Evolutionary conservation across 1,284 basidiomycete species (phyloP).

Genomic region (Puccinia hordei): DNA sequence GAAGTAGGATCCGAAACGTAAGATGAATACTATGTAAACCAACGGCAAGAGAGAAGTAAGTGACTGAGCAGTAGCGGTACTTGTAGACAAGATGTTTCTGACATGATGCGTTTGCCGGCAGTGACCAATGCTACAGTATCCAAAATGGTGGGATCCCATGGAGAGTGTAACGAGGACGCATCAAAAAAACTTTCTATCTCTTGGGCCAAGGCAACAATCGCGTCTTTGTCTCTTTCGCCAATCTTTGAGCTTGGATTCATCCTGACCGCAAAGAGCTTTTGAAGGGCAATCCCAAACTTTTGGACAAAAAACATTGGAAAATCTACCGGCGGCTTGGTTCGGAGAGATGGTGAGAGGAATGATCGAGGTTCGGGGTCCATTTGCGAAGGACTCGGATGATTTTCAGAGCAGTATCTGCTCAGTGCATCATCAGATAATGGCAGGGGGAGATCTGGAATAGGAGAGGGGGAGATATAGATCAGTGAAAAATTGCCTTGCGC

Average conservation of each 20-base stretch:
- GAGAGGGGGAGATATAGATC: not conserved
- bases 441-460: slow-evolving; percentile 11
- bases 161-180: no score
- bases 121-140: slow-evolving; percentile 1
- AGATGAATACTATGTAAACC: not conserved
- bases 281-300: not conserved
- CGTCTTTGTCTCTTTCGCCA: slow-evolving; percentile 1
- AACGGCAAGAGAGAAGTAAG: slow-evolving; percentile 10
- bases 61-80: not conserved
- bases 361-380: not conserved
- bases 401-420: slow-evolving; percentile 14
- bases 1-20: slow-evolving; percentile 10
- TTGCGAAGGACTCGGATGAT: not conserved
- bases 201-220: slow-evolving; percentile 3
- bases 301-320: not conserved
- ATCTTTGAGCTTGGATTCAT: not conserved
- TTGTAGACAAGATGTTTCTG: not conserved
- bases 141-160: slow-evolving; percentile 24
- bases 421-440: slow-evolving; percentile 18
- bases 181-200: slow-evolving; percentile 5
- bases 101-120: slow-evolving; percentile 8
- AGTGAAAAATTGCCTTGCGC: not conserved
- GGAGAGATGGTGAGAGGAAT: not conserved
- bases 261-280: slow-evolving; percentile 14
- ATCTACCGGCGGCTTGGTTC: not conserved